Percentiles rank a stretch among this genome's conserved stretches.
Conservation (phyloP, 306 rosid genomes). For the Malus asiatica region DNA sequence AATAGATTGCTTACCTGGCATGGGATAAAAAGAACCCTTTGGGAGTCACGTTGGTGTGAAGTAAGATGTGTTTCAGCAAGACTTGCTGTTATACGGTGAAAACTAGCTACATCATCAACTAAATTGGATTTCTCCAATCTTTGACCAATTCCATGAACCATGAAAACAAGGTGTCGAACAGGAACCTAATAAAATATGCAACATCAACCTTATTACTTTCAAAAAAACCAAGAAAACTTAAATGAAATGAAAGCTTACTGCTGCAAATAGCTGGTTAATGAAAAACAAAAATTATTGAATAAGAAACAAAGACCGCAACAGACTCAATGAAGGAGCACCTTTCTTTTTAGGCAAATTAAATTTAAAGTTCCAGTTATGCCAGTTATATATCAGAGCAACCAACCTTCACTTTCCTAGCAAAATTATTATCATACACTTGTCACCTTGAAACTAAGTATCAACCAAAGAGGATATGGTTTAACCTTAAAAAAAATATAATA, state of each 20-base stretch:
- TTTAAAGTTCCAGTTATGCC: neutral
- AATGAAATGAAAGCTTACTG: neutral
- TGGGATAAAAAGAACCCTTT: conserved; percentile 91
- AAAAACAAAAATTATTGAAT: neutral
- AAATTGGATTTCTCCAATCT: conserved; percentile 96
- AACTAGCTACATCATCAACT: conserved; percentile 83
- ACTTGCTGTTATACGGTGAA: conserved; percentile 73
- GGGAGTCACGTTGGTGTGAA: conserved; percentile 65
- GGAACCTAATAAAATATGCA: conserved; percentile 57
- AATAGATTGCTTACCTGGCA: conserved; percentile 62
- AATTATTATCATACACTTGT: neutral
- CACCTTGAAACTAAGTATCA: neutral
- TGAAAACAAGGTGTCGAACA: conserved; percentile 92
- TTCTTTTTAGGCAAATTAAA: neutral
- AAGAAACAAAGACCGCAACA: neutral
- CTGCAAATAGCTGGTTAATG: neutral
- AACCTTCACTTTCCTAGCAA: neutral
- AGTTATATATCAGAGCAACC: neutral
- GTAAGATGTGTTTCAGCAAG: conserved; percentile 87
- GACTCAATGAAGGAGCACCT: neutral
- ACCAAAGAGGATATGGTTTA: neutral
- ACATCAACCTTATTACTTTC: neutral
- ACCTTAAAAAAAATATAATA: neutral
- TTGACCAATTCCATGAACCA: conserved; percentile 99
- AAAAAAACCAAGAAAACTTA: neutral